Conservation (phyloP, 768 basidiomycete species). For the Filobasidium floriforme region DNA sequence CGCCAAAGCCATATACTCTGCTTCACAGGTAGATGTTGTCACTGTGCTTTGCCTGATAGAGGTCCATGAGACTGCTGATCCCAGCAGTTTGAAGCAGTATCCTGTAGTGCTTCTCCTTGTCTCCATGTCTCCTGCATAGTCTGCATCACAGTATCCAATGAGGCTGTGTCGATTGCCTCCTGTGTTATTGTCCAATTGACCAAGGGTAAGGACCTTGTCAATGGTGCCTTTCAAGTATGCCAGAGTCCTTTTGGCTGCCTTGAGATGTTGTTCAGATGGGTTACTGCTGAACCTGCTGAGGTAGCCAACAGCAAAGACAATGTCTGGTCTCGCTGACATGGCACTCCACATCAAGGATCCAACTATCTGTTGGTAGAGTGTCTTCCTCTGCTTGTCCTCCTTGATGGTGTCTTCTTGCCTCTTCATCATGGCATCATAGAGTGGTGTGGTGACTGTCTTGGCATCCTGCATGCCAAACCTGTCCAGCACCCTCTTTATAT, state of each 20-base stretch:
- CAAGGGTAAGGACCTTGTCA: constrained; percentile 21
- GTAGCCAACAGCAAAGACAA: constrained; percentile 15
- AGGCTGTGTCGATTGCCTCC: neutral
- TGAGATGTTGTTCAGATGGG: constrained; percentile 13
- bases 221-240: constrained; percentile 23
- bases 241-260: constrained; percentile 22
- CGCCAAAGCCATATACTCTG: constrained; percentile 50
- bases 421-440: neutral
- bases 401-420: neutral
- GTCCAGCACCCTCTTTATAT: constrained; percentile 18
- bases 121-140: constrained; percentile 38
- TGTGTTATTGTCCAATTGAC: neutral
- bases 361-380: constrained; percentile 6
- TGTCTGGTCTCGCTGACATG: constrained; percentile 20
- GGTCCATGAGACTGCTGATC: constrained; percentile 45
- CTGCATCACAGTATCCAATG: constrained; percentile 35
- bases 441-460: neutral
- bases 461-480: constrained; percentile 8
- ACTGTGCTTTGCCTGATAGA: constrained; percentile 46
- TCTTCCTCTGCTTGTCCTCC: neutral
- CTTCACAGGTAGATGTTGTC: constrained; percentile 47
- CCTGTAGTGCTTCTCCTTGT: constrained; percentile 35
- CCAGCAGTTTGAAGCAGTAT: constrained; percentile 45
- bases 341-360: constrained; percentile 10
- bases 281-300: constrained; percentile 19